Evolutionary conservation across 2,329 filamentous ascomycete species (phyloP), one percentile per base, ranked within the genome.

Genomic region (Bipolaris victoriae): DNA sequence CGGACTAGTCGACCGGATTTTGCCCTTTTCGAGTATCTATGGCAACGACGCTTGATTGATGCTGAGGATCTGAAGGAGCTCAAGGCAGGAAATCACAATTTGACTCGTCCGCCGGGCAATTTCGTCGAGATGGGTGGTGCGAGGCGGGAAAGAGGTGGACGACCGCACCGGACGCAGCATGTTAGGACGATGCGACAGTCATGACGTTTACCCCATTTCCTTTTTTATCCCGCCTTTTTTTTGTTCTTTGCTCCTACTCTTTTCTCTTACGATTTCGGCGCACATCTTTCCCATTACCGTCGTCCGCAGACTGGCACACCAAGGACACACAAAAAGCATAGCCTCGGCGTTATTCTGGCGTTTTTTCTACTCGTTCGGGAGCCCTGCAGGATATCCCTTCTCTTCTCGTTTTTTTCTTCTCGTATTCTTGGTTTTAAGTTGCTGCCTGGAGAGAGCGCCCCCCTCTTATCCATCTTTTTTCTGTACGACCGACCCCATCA

Each of bases 21-120:
- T 51, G 40, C 61, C 1, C 60, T 76, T 2, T 73, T 67, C 26
- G 59, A 67, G 7, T 62, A 70, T 45, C 58, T 76, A 35, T 76
- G 72, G 72, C 63, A 66, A 53, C 64, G 63, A 46, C 52, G 68
- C 10, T 49, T 75, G 48, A 75, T 75, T 22, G 70, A 66, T 33
- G 64, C 67, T n/a, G 59, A 69, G 22, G 72, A 73, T 33, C 55
- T 71, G 36, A 73, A 76, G 55, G 73, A 75, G 55, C 47, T 75
- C 45, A 69, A 66, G 33, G 67, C 67, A 7, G 72, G 71, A 13
- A 72, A 71, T 11, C 66, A 71, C 36, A 70, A 68, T 16, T 36
- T 73, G 51, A 62, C 53, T 3, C 48, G 49, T 5, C 43, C 52
- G 9, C 69, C 60, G 1, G 49, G 39, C 0, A 73, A 70, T 50